Base-by-base conservation (phyloP, 805 yeast species). In the Metschnikowia matae region DNA sequence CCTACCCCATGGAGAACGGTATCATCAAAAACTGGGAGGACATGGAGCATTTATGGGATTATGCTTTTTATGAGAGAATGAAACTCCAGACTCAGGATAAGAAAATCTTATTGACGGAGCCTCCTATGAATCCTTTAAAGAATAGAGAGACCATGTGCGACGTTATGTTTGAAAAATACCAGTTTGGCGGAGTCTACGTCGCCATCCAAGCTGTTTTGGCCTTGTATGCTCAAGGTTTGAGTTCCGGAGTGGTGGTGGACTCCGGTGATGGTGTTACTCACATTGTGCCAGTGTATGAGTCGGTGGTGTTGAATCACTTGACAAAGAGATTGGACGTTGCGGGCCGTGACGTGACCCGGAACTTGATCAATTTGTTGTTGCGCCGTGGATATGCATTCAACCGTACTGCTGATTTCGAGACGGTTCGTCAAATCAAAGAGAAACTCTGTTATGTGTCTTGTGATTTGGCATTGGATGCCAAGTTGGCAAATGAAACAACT, bases 1-100 rank as follows among this genome's bases (percentile, higher is more conserved):
- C 91, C n/a, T 94, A 94, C 64, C 99, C 99, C 11, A 91, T 94
- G 98, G 99, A 94, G 70, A 94, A 94, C 67, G 99, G 99, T 63
- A 89, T 94, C 62, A 92, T 94, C 66, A 86, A 84, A 65, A 89
- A 67, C 69, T 94, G 99, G 99, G 96, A 91, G 61, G 99, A 94
- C 67, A 94, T 94, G 98, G 96, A 89, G 62, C 91, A 91, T 62
- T 77, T 94, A 53, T 94, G 99, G 99, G 96, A 94, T 71, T 94
- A 92, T 68, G 92, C 98, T 18, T 92, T 94, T 68, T 87, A 86
- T 72, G 96, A 92, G 61, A 82, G 87, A 63, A 85, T 94, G 89
- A 80, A 89, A 65, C 75, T 87, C 49, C 85, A 87, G 65, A 77
- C 88, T 6, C 65, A 67, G 34, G 95, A 91, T 44, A 80, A 82